These are phyloP conservation scores for Vitis hybrid DNA, from an alignment of 177 flowering plant genomes.

Conservation along the genomic window DNA sequence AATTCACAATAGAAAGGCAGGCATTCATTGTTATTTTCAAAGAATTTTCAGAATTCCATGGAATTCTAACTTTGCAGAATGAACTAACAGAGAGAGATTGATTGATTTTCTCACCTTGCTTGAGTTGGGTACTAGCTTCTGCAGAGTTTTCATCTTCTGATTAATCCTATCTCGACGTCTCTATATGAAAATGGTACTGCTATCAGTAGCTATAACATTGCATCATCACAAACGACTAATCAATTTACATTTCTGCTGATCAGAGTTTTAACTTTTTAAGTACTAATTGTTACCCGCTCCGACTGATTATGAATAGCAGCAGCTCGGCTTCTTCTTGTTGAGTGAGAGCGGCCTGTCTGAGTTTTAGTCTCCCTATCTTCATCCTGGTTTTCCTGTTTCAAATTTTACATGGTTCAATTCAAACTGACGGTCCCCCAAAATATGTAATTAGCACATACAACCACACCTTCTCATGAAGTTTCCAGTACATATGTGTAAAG, in stretches of 20 bases:
- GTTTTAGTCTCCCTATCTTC: constrained; percentile 39
- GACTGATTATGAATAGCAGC: constrained; percentile 68
- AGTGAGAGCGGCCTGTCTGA: constrained; percentile 37
- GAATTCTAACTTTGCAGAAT: background rate
- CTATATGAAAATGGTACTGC: constrained; percentile 16
- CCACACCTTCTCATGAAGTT: too few relatives aligned
- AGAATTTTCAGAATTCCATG: too few relatives aligned
- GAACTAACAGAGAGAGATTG: background rate
- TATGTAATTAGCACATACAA: too few relatives aligned
- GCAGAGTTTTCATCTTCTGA: constrained; percentile 67
- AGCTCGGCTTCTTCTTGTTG: constrained; percentile 48
- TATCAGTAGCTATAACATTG: too few relatives aligned
- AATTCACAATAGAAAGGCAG: background rate
- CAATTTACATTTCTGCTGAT: background rate
- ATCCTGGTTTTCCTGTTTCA: constrained; percentile 40
- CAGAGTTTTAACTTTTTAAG: background rate
- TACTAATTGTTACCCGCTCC: constrained; percentile 44
- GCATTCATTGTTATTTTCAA: background rate
- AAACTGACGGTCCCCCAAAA: too few relatives aligned
- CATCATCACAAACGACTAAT: constrained; percentile 1
- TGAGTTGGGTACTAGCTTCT: constrained; percentile 68
- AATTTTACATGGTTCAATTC: too few relatives aligned
- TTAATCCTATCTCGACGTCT: constrained; percentile 64
- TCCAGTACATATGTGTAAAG: too few relatives aligned
- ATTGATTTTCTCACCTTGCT: constrained; percentile 41